Evolutionary conservation across 1,139 yeast genomes (phyloP).

Genomic region (Nakaseomyces uthaithaninus): DNA sequence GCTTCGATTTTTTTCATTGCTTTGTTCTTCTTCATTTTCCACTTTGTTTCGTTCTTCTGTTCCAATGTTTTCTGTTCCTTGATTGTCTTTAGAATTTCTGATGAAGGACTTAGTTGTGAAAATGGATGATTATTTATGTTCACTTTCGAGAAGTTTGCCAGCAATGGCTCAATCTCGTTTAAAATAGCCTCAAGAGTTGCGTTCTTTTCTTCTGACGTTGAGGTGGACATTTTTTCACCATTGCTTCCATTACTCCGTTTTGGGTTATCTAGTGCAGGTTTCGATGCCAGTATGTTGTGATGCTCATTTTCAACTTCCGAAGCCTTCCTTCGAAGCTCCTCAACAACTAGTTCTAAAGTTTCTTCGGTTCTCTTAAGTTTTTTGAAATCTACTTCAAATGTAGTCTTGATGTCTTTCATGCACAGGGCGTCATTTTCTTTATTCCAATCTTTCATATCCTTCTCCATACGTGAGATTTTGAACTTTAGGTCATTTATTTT

Average conservation of each 20-base stretch:
- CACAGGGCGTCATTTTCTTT: constrained; percentile 19
- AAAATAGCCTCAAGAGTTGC: neutral
- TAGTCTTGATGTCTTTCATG: constrained; percentile 12
- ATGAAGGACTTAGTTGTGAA: constrained; percentile 4
- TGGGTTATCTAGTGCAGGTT: constrained; percentile 3
- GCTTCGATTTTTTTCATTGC: constrained; percentile 19
- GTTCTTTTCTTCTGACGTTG: neutral
- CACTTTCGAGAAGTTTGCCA: neutral
- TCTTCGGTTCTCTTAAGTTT: constrained; percentile 15
- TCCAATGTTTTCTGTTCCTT: constrained; percentile 26
- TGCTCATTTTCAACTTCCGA: constrained; percentile 17
- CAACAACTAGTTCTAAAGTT: constrained; percentile 26
- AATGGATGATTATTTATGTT: neutral
- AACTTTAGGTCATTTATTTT: constrained; percentile 20
- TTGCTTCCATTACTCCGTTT: constrained; percentile 1
- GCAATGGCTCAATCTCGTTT: neutral
- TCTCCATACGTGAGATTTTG: constrained; percentile 25
- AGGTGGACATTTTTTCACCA: neutral
- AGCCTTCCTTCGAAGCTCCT: constrained; percentile 24
- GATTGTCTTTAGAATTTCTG: constrained; percentile 17
- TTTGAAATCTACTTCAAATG: constrained; percentile 13
- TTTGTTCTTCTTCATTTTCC: constrained; percentile 20
- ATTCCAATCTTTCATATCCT: constrained; percentile 24
- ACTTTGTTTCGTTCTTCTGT: constrained; percentile 21
- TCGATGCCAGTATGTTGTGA: neutral